A percentile compares a stretch with the other conserved stretches of the same genome.
Evolutionary conservation across 345 rosid genomes (phyloP).

Genomic region (Noccaea bulbosa): DNA sequence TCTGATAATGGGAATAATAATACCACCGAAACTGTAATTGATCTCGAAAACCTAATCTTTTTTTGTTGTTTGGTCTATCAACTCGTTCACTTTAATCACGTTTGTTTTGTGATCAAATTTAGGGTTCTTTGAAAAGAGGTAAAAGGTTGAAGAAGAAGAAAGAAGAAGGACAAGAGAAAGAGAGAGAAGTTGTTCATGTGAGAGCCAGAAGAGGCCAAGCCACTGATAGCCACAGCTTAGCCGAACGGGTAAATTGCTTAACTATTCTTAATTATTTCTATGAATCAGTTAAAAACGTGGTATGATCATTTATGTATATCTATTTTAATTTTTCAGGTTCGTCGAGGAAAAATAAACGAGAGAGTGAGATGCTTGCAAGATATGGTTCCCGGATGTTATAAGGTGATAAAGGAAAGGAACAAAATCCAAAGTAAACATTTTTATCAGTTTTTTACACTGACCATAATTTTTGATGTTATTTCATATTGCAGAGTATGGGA

Average conservation of each 20-base stretch:
- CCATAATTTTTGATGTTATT: too few relatives aligned
- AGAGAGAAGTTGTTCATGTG: constrained; percentile 81
- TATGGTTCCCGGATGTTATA: constrained; percentile 84
- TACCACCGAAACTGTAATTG: constrained; percentile 39
- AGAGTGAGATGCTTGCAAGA: constrained; percentile 67
- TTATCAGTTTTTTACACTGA: too few relatives aligned
- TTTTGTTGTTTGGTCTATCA: neutral
- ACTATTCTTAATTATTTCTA: neutral
- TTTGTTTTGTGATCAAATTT: neutral
- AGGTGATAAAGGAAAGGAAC: constrained; percentile 45
- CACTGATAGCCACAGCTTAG: constrained; percentile 91
- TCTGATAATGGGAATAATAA: constrained; percentile 30
- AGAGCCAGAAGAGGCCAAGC: constrained; percentile 98
- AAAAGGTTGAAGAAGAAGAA: constrained; percentile 51
- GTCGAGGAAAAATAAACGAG: constrained; percentile 82
- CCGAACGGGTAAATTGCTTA: constrained; percentile 69
- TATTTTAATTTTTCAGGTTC: constrained; percentile 47
- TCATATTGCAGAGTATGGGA: constrained; percentile 68
- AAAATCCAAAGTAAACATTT: neutral
- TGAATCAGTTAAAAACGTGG: neutral
- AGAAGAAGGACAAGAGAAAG: constrained; percentile 50
- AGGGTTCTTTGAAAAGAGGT: constrained; percentile 47
- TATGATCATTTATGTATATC: neutral
- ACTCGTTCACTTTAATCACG: neutral
- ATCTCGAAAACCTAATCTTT: constrained; percentile 27